Evolutionary conservation across 2,329 filamentous ascomycete genomes (phyloP).

Genomic region (Metarhizium brunneum): DNA sequence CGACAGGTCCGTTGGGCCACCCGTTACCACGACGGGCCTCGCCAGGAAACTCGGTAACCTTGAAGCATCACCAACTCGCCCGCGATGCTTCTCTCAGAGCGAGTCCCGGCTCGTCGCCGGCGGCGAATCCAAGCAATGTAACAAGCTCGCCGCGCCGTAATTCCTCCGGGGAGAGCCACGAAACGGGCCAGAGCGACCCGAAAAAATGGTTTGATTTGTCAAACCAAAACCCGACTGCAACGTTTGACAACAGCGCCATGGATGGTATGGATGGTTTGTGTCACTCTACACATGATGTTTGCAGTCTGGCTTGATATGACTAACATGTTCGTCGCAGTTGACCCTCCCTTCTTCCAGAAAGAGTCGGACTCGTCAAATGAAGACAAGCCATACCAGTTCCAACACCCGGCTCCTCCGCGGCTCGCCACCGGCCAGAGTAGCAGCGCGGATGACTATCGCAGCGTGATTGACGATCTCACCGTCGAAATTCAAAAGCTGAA

Average conservation of each 20-base stretch:
- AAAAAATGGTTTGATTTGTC: slow-evolving; percentile 46
- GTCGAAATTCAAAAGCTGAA: slow-evolving; percentile 74
- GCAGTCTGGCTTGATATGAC: neutral
- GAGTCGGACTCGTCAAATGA: slow-evolving; percentile 43
- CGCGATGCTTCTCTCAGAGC: slow-evolving; percentile 29
- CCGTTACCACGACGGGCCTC: slow-evolving; percentile 34
- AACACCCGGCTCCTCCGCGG: slow-evolving; percentile 17
- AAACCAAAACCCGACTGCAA: slow-evolving; percentile 38
- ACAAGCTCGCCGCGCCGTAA: slow-evolving; percentile 22
- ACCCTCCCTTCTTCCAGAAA: slow-evolving; percentile 47
- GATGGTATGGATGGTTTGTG: slow-evolving; percentile 45
- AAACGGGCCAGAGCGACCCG: slow-evolving; percentile 39
- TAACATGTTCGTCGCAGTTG: slow-evolving; percentile 23
- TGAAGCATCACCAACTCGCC: slow-evolving; percentile 35
- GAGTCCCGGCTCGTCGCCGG: slow-evolving; percentile 14
- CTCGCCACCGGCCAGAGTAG: slow-evolving; percentile 38
- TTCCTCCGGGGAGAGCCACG: slow-evolving; percentile 40
- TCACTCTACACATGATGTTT: neutral
- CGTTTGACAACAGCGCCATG: slow-evolving; percentile 34
- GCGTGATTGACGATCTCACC: slow-evolving; percentile 81
- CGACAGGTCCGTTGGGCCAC: slow-evolving; percentile 23
- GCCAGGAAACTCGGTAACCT: slow-evolving; percentile 36
- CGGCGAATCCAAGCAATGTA: slow-evolving; percentile 9
- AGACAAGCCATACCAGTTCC: slow-evolving; percentile 20
- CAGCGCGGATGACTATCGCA: slow-evolving; percentile 65